Base-by-base conservation (phyloP, 768 basidiomycete genomes). In the Atractiella rhizophila region DNA sequence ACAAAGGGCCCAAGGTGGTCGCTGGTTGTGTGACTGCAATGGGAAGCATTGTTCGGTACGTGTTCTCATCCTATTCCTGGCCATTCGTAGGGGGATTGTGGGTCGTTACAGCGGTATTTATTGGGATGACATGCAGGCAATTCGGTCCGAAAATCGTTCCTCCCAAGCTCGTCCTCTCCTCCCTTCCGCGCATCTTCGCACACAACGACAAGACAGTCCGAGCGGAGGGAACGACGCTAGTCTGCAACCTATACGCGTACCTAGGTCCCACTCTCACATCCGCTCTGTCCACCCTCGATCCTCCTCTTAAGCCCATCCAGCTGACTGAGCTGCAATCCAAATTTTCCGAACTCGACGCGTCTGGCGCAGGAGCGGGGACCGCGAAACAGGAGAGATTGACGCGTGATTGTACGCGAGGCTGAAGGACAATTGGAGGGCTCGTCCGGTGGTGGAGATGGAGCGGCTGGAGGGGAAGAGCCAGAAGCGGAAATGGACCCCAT, bases 141-240 rank as follows among this genome's bases (percentile, higher is more conserved):
- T 94, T 86, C 57, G 91, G 91, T 38, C 65, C 66, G 5, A 71
- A 74, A 55, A 66, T 66, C n/a, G 66, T 71, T 13, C 72, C 74
- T 10, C 68, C 76, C 5, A 69, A 77, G 28, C 72, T 76, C 11
- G 63, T 94, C n/a, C 66, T 96, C 41, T 86, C 86, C 55, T 59
- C 68, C 5, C 60, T 98, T 18, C 78, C 86, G 27, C 88, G 85
- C 63, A 81, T 96, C 36, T 98, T 96, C 43, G 71, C 73, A 4
- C 91, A 98, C 54, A 73, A 71, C 13, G 91, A 98, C 60, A 96
- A 96, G 62, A 76, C 71, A 21, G 91, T 98, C 39, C 77, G 91
- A 45, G 71, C 79, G 1, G 91, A 98, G 61, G 91, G 88, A 26
- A 71, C 71, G 0, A 63, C 66, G 23, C 71, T 98, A 16, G 66